phyloP scores from a whole-genome alignment of 2,329 filamentous ascomycete species.

The Westerdykella aurantiaca region DNA sequence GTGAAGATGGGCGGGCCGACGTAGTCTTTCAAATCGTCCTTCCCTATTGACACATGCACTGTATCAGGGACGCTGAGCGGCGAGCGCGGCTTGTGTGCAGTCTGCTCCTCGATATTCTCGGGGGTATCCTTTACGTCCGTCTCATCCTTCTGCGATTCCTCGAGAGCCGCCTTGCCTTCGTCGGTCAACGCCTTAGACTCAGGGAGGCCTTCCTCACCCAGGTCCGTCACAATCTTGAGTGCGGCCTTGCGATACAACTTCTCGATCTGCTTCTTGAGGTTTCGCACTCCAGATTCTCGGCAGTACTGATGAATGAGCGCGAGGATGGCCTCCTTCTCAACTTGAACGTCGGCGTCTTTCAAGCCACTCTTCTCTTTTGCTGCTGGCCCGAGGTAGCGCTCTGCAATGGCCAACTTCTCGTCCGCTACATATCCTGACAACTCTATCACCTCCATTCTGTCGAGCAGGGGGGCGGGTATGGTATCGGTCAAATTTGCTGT shows the following conservation, averaged over 20 bases:
- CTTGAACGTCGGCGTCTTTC: conserved; percentile 81
- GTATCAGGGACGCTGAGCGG: conserved; percentile 77
- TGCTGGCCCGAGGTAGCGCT: conserved; percentile 83
- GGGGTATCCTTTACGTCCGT: conserved; percentile 59
- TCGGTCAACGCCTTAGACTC: conserved; percentile 79
- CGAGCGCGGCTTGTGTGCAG: conserved; percentile 62
- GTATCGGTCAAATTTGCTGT: conserved; percentile 99
- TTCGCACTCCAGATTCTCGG: conserved; percentile 92
- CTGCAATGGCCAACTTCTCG: conserved; percentile 98
- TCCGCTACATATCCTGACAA: conserved; percentile 95
- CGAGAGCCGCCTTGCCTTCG: conserved; percentile 72
- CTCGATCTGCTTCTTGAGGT: conserved; percentile 98
- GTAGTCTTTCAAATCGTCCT: conserved; percentile 91
- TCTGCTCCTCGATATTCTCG: conserved; percentile 52
- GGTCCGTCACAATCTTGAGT: conserved; percentile 90
- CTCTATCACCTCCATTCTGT: conserved; percentile 96
- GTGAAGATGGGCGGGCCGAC: conserved; percentile 95
- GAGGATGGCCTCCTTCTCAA: conserved; percentile 81
- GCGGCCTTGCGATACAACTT: conserved; percentile 98
- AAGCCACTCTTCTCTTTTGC: conserved; percentile 92
- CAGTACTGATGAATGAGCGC: conserved; percentile 99
- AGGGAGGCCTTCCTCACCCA: conserved; percentile 76
- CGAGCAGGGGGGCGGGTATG: conserved; percentile 85
- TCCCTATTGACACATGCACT: conserved; percentile 80
- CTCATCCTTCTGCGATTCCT: conserved; percentile 63